Evolutionary conservation across 495 filamentous ascomycete species (phyloP).

Genomic region (Penicillium maclennaniae): DNA sequence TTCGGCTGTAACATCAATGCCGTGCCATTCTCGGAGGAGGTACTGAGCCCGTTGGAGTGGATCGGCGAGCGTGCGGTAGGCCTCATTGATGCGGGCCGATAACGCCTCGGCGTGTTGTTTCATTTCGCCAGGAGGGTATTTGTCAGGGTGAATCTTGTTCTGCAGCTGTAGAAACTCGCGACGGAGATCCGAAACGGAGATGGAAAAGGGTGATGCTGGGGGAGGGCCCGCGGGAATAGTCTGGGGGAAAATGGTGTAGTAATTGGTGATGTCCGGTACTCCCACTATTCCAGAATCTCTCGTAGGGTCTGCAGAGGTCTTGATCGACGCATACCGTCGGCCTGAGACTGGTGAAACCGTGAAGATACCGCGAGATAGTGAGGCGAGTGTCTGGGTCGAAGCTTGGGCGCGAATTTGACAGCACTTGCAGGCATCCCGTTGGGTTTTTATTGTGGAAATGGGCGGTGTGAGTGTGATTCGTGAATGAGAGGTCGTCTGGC

Average conservation of each 20-base stretch:
- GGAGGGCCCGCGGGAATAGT: conserved; percentile 80
- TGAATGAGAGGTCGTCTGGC: neutral
- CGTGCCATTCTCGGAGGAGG: conserved; percentile 61
- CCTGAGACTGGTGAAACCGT: neutral
- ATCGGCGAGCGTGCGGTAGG: conserved; percentile 74
- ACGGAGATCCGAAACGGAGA: conserved; percentile 62
- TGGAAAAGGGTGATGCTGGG: conserved; percentile 68
- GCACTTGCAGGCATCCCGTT: conserved; percentile 3
- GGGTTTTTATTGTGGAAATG: neutral
- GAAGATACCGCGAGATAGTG: neutral
- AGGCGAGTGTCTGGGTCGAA: neutral
- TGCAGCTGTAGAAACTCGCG: conserved; percentile 86
- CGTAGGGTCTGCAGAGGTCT: neutral
- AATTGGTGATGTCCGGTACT: conserved; percentile 46
- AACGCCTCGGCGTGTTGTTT: conserved; percentile 66
- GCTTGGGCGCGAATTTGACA: conserved; percentile 6
- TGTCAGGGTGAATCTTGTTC: conserved; percentile 76
- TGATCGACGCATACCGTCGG: conserved; percentile 19
- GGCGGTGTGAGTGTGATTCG: neutral
- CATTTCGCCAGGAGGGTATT: conserved; percentile 49
- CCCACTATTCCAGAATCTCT: conserved; percentile 11
- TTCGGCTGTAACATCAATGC: conserved; percentile 66
- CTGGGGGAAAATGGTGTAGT: conserved; percentile 86
- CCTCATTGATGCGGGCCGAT: conserved; percentile 79
- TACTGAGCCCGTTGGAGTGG: conserved; percentile 84